Percentiles rank a stretch among this genome's conserved stretches.
Conservation (phyloP, 257 asterid genomes). For the Verbena officinalis region DNA sequence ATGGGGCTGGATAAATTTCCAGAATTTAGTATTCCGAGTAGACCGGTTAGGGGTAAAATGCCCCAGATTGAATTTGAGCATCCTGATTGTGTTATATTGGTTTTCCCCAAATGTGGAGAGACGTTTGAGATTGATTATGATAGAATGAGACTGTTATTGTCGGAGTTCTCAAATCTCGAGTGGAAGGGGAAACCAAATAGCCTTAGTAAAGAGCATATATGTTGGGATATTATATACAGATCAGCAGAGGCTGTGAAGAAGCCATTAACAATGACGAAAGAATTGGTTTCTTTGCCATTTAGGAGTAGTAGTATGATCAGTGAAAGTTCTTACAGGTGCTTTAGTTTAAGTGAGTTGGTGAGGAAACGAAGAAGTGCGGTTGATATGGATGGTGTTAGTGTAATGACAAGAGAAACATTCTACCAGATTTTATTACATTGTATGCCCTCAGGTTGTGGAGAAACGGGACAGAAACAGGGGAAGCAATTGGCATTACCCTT, state of each 20-base stretch:
- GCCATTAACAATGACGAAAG: slow-evolving; percentile 40
- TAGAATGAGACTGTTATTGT: slow-evolving; percentile 43
- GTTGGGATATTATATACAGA: slow-evolving; percentile 88
- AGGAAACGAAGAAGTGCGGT: slow-evolving; percentile 95
- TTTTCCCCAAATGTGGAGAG: slow-evolving; percentile 55
- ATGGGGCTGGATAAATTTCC: slow-evolving; percentile 66
- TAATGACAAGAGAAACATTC: slow-evolving; percentile 67
- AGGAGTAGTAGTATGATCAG: slow-evolving; percentile 45
- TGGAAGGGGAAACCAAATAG: slow-evolving; percentile 83
- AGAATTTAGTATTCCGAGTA: slow-evolving; percentile 54
- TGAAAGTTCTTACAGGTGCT: slow-evolving; percentile 56
- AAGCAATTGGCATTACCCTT: slow-evolving; percentile 74
- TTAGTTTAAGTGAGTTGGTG: slow-evolving; percentile 65
- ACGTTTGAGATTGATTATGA: slow-evolving; percentile 65
- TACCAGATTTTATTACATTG: slow-evolving; percentile 86
- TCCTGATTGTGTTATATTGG: slow-evolving; percentile 81
- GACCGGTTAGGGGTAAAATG: slow-evolving; percentile 71
- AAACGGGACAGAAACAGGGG: slow-evolving; percentile 48
- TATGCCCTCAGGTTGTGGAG: slow-evolving; percentile 66
- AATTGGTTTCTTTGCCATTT: slow-evolving; percentile 42
- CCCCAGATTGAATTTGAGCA: slow-evolving; percentile 92
- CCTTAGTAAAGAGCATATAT: slow-evolving; percentile 86
- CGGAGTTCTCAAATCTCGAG: slow-evolving; percentile 48
- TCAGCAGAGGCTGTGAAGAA: slow-evolving; percentile 75
- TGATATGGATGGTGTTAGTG: slow-evolving; percentile 87